These are phyloP conservation scores for Malania oleifera DNA, from an alignment of 164 flowering plant genomes.

Conservation along the genomic window DNA sequence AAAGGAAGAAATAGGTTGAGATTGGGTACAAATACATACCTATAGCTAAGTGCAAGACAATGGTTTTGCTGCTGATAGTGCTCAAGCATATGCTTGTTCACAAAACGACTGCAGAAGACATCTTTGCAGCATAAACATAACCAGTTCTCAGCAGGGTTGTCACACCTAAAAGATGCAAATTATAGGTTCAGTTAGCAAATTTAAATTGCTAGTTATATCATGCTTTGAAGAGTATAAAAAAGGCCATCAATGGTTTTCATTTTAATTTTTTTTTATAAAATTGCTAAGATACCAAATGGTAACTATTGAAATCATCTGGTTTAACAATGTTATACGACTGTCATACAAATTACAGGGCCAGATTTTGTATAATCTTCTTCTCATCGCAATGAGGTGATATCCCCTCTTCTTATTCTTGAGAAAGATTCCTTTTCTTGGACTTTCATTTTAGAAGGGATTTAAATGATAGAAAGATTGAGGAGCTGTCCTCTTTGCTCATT, in stretches of 20 bases:
- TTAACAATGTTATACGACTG: too few species aligned
- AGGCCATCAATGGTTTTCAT: background rate
- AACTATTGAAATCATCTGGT: too few species aligned
- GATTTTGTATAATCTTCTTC: too few species aligned
- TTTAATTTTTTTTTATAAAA: background rate
- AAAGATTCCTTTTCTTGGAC: too few species aligned
- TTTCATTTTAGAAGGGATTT: too few species aligned
- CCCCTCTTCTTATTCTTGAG: too few species aligned
- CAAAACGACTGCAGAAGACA: conserved; percentile 84
- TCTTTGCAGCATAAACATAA: conserved; percentile 78
- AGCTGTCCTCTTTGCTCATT: too few species aligned
- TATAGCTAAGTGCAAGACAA: conserved; percentile 75
- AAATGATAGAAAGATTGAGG: too few species aligned
- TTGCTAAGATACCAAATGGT: too few species aligned
- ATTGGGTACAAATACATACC: conserved; percentile 30
- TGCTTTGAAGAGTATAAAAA: too few species aligned
- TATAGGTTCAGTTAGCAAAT: background rate
- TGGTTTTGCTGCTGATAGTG: conserved; percentile 61
- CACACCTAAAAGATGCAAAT: conserved; percentile 41
- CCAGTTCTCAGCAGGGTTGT: conserved; percentile 79
- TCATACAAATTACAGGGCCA: too few species aligned
- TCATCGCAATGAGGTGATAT: too few species aligned
- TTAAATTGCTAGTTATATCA: background rate
- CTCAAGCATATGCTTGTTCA: conserved; percentile 84
- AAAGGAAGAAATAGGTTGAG: background rate